A percentile compares a stretch with the other conserved stretches of the same genome.
Evolutionary conservation across 139 green algal genomes (phyloP).

Genomic region (Penium margaritaceum): DNA sequence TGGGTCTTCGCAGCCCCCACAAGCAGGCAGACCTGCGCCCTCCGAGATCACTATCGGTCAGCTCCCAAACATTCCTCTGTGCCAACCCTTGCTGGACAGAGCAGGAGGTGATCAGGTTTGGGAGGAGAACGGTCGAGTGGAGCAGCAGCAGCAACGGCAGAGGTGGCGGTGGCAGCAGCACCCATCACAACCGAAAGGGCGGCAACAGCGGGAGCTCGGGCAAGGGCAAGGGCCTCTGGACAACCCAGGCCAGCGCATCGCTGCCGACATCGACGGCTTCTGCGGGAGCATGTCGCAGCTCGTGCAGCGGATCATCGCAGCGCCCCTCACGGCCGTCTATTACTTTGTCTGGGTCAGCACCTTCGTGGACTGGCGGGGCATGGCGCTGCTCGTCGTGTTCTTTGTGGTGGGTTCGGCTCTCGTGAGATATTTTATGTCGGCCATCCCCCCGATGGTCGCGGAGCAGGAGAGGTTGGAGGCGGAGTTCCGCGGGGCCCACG

Average conservation of each 20-base stretch:
- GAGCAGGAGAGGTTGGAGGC: slow-evolving; percentile 55
- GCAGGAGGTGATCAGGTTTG: no score
- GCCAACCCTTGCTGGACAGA: no score
- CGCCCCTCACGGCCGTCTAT: background rate
- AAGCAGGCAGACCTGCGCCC: no score
- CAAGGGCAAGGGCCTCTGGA: no score
- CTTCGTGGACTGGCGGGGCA: background rate
- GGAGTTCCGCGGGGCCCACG: slow-evolving; percentile 36
- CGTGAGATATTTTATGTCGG: slow-evolving; percentile 31
- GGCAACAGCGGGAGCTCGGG: no score
- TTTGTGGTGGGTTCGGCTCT: slow-evolving; percentile 11
- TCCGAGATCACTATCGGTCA: no score
- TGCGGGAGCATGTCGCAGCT: background rate
- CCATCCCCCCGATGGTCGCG: slow-evolving; percentile 51
- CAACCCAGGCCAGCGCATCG: slow-evolving; percentile 9
- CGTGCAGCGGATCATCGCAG: background rate
- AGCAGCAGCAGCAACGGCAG: no score
- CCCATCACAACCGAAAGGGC: no score
- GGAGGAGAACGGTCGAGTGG: no score
- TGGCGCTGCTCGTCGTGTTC: slow-evolving; percentile 4
- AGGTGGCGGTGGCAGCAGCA: no score
- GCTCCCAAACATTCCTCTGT: no score
- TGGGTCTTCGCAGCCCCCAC: no score
- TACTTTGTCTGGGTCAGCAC: background rate
- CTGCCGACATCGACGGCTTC: background rate